Conservation (phyloP, 768 basidiomycete species). For the Boletellus ananiceps region DNA sequence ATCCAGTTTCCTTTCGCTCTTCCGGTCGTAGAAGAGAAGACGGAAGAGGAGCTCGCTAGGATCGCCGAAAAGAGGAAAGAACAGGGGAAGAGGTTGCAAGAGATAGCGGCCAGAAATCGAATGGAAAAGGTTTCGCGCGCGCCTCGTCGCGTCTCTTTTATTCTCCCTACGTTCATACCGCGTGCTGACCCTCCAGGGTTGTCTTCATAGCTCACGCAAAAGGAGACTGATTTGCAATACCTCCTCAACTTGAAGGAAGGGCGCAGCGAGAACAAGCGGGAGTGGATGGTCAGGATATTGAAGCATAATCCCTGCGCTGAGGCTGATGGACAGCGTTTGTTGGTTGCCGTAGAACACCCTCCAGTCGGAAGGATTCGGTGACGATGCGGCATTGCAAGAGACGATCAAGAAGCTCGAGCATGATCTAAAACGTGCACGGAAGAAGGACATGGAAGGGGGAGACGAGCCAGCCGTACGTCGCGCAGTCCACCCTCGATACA, state of each 20-base stretch:
- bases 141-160: too few species aligned
- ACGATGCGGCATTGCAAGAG: constrained; percentile 74
- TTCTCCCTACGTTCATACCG: background rate
- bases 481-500: background rate
- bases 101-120: constrained; percentile 81
- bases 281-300: constrained; percentile 58
- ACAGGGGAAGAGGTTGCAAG: constrained; percentile 84
- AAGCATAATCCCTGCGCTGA: background rate
- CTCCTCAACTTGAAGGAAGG: constrained; percentile 61
- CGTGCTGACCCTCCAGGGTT: background rate
- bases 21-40: constrained; percentile 70
- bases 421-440: constrained; percentile 70
- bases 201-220: constrained; percentile 54
- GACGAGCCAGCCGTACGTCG: constrained; percentile 53
- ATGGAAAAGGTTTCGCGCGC: constrained; percentile 66
- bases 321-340: background rate
- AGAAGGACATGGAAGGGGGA: constrained; percentile 73
- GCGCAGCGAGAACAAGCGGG: constrained; percentile 57
- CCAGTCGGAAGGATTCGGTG: constrained; percentile 66
- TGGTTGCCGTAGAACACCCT: constrained; percentile 45
- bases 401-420: constrained; percentile 82
- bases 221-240: constrained; percentile 69
- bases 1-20: constrained; percentile 83
- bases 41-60: constrained; percentile 81
- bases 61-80: constrained; percentile 78